Base-by-base conservation (phyloP, 2,329 filamentous ascomycete genomes). In the Microascus cirrosus region DNA sequence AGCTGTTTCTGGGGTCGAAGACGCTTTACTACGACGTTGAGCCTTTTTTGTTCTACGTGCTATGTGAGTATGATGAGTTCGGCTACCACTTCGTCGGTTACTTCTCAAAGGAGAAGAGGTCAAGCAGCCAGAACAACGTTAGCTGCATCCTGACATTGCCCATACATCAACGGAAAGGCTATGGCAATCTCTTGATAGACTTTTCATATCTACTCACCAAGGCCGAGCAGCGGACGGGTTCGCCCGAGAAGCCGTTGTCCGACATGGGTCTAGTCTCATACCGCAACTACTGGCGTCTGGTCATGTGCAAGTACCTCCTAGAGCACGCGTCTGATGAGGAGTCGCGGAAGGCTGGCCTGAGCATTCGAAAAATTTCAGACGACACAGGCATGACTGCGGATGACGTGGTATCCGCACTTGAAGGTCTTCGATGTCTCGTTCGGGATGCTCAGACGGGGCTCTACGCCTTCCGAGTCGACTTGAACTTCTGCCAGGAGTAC, bases 31-130 rank as follows among this genome's bases (percentile, higher is more conserved):
- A 97, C 73, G 93, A 97, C 66, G 93, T 97, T 1, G 93, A 97
- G 64, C 94, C 93, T 0, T 97, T 97, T 69, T 73, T 97, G 7
- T 97, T 97, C 74, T 97, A 97, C 69, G 92, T 96, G 65, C 89
- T 97, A 74, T 95, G 91, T 63, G 94, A 96, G 65, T 93, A 92
- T 64, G 89, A 96, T 66, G 87, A 94, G 58, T 82, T 87, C 20
- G 93, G 93, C 20, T 96, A 94, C 68, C 94, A 96, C 69, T 94
- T 99, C 64, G 93, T 97, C 28, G 94, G 94, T n/a, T 99, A 99
- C 69, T 99, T 99, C 66, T 97, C 94, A 55, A 99, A 99, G 70
- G 94, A 99, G 73, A 99, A 99, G 73, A 82, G 95, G 51, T 87
- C 90, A 2, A 93, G 90, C 70, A 95, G 91, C 61, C 87, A 92